phyloP scores from a whole-genome alignment of 1,284 basidiomycete species.

The Ganoderma lucidum region DNA sequence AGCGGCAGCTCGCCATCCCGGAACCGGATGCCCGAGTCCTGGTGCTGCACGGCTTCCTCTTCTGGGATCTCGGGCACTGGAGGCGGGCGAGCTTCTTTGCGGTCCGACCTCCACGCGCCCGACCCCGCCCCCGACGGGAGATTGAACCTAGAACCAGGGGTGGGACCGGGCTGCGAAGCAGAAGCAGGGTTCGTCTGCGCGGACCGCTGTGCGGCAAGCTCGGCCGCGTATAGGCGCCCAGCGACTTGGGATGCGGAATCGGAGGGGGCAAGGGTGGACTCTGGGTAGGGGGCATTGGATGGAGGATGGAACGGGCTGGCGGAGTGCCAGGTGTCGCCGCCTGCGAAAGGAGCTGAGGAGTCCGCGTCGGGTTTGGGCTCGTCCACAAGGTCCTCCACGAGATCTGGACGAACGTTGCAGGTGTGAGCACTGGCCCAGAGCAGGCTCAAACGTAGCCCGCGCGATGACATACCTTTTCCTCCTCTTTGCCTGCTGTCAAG shows the following conservation, averaged over 20 bases:
- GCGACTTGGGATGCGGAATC: slow-evolving; percentile 28
- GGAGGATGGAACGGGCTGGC: slow-evolving; percentile 6
- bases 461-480: slow-evolving; percentile 15
- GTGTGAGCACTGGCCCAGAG: neutral
- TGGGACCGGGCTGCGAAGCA: neutral
- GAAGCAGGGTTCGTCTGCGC: neutral
- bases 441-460: neutral
- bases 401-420: slow-evolving; percentile 12
- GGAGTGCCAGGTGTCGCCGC: slow-evolving; percentile 8
- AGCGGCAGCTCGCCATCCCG: slow-evolving; percentile 22
- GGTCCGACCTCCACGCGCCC: slow-evolving; percentile 13
- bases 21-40: slow-evolving; percentile 31
- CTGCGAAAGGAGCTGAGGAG: slow-evolving; percentile 2
- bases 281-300: slow-evolving; percentile 10
- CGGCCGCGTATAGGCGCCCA: slow-evolving; percentile 26
- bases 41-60: slow-evolving; percentile 25
- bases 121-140: slow-evolving; percentile 4
- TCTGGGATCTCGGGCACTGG: slow-evolving; percentile 23
- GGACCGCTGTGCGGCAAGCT: slow-evolving; percentile 19
- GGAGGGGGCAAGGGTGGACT: slow-evolving; percentile 22
- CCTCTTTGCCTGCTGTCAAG: slow-evolving; percentile 13
- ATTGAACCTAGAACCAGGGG: slow-evolving; percentile 8
- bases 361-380: slow-evolving; percentile 12
- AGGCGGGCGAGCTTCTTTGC: slow-evolving; percentile 21
- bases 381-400: slow-evolving; percentile 24